These are phyloP conservation scores for Trypanosoma rangeli DNA, from an alignment of 208 protist genomes.

Conservation along the genomic window DNA sequence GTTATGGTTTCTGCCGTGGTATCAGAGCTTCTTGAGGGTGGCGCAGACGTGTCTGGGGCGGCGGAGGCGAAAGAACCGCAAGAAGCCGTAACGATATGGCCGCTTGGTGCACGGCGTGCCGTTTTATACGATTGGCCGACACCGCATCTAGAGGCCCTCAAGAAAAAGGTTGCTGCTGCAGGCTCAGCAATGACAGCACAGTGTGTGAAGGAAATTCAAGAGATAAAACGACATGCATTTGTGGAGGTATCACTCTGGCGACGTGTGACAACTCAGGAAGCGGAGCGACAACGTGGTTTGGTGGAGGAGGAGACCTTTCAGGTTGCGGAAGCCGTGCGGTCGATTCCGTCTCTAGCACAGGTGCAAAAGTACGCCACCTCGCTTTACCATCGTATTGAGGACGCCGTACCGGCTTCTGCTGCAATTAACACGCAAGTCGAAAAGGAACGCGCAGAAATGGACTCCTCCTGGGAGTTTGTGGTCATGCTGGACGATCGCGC, in stretches of 20 bases:
- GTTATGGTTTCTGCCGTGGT: slow-evolving; percentile 39
- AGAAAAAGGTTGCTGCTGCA: slow-evolving; percentile 21
- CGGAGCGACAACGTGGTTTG: slow-evolving; percentile 10
- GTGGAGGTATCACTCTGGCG: slow-evolving; percentile 85
- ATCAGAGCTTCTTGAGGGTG: slow-evolving; percentile 49
- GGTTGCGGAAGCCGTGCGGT: slow-evolving; percentile 34
- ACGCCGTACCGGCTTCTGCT: slow-evolving; percentile 1
- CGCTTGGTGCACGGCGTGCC: slow-evolving; percentile 56
- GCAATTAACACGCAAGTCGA: not conserved
- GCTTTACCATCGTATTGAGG: slow-evolving; percentile 49
- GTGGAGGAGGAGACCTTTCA: slow-evolving; percentile 27
- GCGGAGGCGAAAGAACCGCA: slow-evolving; percentile 12
- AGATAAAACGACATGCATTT: slow-evolving; percentile 29
- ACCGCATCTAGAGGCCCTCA: slow-evolving; percentile 39
- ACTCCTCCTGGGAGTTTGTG: slow-evolving; percentile 63
- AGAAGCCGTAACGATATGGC: slow-evolving; percentile 47
- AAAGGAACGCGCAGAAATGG: slow-evolving; percentile 25
- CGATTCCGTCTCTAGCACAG: slow-evolving; percentile 46
- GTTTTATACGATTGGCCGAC: slow-evolving; percentile 66
- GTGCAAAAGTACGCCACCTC: slow-evolving; percentile 48
- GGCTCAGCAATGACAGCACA: slow-evolving; percentile 47
- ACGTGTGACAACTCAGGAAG: slow-evolving; percentile 45
- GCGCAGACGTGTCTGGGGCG: slow-evolving; percentile 25
- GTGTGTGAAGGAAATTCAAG: slow-evolving; percentile 43
- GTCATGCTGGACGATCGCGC: slow-evolving; percentile 83